Evolutionary conservation across 2,329 filamentous ascomycete genomes (phyloP), one percentile per base, ranked within the genome.

Genomic region (Pyricularia pennisetigena): DNA sequence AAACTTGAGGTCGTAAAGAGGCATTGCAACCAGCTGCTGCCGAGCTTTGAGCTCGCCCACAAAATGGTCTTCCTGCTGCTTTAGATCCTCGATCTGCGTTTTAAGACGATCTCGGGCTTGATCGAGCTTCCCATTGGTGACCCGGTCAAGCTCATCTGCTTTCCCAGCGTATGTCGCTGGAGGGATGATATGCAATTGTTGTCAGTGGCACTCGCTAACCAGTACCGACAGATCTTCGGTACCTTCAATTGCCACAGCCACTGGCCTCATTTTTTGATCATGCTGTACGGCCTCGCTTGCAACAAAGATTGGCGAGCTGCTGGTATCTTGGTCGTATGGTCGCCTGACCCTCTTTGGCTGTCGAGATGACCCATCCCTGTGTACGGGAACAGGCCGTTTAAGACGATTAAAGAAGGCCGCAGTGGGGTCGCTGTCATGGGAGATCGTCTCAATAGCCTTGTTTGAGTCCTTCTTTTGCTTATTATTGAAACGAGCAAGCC

Each of bases 381-480:
- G 41, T n/a, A 20, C 20, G 41, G 20, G 16, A 54, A n/a, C 41
- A 54, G 16, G 41, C 20, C 41, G 65, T 14, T 66, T 57, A 6
- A 68, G 59, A 26, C 20, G 32, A 29, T 49, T 41, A 54, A 68
- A 68, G 28, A 68, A 68, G 20, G 59, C 59, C 66, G 62, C 29
- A 29, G 49, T 68, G 23, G 66, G 66, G 49, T 66, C 64, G 7
- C 20, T 54, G 20, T 54, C 41, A n/a, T 54, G 16, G 7, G 41
- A 54, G 41, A 54, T n/a, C 0, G 5, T n/a, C 41, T 54, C 41
- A 3, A 9, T 6, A n/a, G 41, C 41, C 41, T 54, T 54, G 41
- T n/a, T 54, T 20, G 41, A n/a, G 41, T 54, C 41, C 41, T 54
- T 54, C 41, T 54, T n/a, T 54, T 54, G 16, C 4, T 4, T 5